Percentiles rank a stretch among this genome's conserved stretches.
Evolutionary conservation across 2,329 filamentous ascomycete species (phyloP).

Genomic region (Furcasterigmium sp.): DNA sequence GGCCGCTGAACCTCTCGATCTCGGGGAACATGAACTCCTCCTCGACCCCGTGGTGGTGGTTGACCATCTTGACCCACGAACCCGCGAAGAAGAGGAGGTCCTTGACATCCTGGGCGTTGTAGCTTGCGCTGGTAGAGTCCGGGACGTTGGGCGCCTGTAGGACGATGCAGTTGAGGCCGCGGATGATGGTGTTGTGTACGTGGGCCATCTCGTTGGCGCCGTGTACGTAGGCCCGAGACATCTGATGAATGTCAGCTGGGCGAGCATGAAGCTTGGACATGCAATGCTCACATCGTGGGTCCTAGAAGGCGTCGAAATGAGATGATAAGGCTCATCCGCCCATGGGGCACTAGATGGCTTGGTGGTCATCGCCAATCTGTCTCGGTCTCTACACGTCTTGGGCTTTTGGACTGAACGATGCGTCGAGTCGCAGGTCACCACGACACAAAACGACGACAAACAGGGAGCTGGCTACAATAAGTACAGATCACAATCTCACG

Average conservation of each 20-base stretch:
- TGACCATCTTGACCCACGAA: conserved; percentile 25
- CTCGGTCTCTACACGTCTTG: too few relatives aligned
- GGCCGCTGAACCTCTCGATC: conserved; percentile 21
- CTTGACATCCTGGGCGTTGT: conserved; percentile 11
- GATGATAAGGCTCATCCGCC: neutral
- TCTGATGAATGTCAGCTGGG: conserved; percentile 4
- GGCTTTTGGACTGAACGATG: too few relatives aligned
- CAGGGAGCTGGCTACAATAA: too few relatives aligned
- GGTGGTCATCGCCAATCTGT: too few relatives aligned
- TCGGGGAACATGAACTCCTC: conserved; percentile 27
- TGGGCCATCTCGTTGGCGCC: conserved; percentile 18
- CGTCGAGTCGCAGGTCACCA: too few relatives aligned
- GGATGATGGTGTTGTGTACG: conserved; percentile 22
- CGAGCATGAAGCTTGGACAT: neutral
- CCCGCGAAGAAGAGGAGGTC: conserved; percentile 16
- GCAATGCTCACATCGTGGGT: neutral
- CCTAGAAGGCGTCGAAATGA: neutral
- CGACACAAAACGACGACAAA: too few relatives aligned
- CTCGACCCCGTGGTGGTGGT: conserved; percentile 28
- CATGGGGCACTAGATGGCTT: neutral
- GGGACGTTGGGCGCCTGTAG: conserved; percentile 21
- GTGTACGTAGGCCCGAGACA: conserved; percentile 4
- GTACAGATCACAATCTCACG: too few relatives aligned
- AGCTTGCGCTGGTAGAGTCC: conserved; percentile 5
- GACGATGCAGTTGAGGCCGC: conserved; percentile 24